These are phyloP conservation scores for Cajanus cajan DNA, from an alignment of 306 rosid genomes.

Conservation along the genomic window DNA sequence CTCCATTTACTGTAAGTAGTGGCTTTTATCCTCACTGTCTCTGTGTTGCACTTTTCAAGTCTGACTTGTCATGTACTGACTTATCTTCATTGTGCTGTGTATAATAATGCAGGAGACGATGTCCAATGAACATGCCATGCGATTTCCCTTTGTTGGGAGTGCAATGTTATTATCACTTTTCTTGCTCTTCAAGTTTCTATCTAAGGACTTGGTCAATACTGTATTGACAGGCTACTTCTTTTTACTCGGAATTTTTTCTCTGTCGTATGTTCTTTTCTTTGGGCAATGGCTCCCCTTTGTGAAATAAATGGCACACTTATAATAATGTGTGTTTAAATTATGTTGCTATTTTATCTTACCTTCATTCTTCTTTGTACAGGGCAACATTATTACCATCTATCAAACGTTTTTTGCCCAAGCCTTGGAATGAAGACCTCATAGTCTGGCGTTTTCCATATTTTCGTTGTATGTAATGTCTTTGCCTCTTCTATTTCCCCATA, in stretches of 20 bases:
- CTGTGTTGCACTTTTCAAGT: background rate
- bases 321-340: background rate
- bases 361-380: conserved; percentile 45
- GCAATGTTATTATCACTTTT: conserved; percentile 82
- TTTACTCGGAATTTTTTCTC: conserved; percentile 80
- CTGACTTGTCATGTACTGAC: background rate
- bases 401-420: conserved; percentile 58
- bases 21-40: background rate
- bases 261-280: conserved; percentile 54
- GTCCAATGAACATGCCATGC: conserved; percentile 89
- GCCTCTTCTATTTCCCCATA: background rate
- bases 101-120: conserved; percentile 69
- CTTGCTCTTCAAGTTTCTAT: conserved; percentile 77
- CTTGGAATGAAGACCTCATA: conserved; percentile 55
- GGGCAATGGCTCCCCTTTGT: background rate
- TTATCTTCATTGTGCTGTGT: conserved; percentile 4
- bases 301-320: background rate
- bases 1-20: conserved; percentile 70
- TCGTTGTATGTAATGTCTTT: conserved; percentile 54
- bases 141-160: conserved; percentile 86
- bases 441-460: conserved; percentile 69
- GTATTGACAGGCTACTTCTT: conserved; percentile 76
- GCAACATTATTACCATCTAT: conserved; percentile 74
- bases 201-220: conserved; percentile 83
- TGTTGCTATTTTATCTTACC: background rate